Base-by-base conservation (phyloP, 1,284 basidiomycete species). In the Ganoderma sp. region DNA sequence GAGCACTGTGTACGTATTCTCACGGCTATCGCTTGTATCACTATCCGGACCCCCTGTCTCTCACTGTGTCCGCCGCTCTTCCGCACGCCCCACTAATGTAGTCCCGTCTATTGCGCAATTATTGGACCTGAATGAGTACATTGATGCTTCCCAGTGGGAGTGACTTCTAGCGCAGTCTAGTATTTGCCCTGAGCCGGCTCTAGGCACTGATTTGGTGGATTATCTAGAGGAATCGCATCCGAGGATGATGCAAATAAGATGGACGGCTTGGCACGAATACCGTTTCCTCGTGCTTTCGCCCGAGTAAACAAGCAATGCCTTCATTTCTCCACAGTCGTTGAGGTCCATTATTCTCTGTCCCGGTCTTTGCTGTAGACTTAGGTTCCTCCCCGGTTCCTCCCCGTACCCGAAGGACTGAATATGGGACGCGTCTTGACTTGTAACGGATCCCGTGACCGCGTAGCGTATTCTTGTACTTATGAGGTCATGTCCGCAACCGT, bases 401-500 rank as follows among this genome's bases (percentile, higher is more conserved):
- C 42, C 17, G 42, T 17, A 42, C 12, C 15, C 17, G 42, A 17
- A 17, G 42, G 14, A 43, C 42, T 43, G 15, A 43, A 43, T 43
- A 39, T 39, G 62, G 52, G 22, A 52, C 69, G 64, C 69, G 69
- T 66, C 41, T 14, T 32, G 7, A 45, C 32, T 10, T 45, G 1
- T 10, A 2, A 39, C 10, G 17, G 48, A 60, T 68, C 69, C 52
- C 67, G 69, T 70, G 69, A 70, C 64, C 67, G 69, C 62, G 69
- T 64, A 60, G 34, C 25, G 41, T 3, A 48, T n/a, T 17, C 2
- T 37, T 57, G 50, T 22, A 1, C 37, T 39, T 1, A 28, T 63
- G 62, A 56, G 63, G 48, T 56, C 56, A 70, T 67, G 66, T 52
- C 63, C 66, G 69, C 61, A 56, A 37, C 34, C 15, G 56, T 57